Conservation (phyloP, 2,329 filamentous ascomycete genomes). For the Microcyclosporella mali region DNA sequence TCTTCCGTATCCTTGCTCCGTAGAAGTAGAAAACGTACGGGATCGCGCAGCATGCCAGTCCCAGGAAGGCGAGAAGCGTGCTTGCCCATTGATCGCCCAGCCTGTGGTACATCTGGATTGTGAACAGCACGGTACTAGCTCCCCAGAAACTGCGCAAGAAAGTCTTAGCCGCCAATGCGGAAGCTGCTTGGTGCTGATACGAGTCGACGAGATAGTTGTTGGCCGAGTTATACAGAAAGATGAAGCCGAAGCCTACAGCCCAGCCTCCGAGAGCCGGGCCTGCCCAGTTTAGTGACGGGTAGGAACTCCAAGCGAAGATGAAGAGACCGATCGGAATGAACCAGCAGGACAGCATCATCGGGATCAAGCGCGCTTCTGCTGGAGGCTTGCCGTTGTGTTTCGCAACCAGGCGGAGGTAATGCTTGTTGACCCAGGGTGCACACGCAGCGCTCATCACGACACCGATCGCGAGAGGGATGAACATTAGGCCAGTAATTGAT, state of each 20-base stretch:
- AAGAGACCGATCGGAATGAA: conserved; percentile 62
- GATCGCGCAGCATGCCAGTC: conserved; percentile 31
- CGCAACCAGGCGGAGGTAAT: conserved; percentile 61
- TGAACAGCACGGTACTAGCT: conserved; percentile 20
- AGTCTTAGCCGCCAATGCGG: conserved; percentile 35
- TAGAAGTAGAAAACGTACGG: conserved; percentile 70
- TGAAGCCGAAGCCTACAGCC: conserved; percentile 30
- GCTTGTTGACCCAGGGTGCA: conserved; percentile 66
- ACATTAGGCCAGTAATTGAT: conserved; percentile 70
- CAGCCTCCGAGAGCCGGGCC: conserved; percentile 48
- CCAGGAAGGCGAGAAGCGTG: conserved; percentile 39
- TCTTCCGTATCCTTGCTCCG: conserved; percentile 62
- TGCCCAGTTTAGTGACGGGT: conserved; percentile 59
- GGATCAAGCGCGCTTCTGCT: conserved; percentile 70
- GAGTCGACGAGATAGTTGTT: conserved; percentile 54
- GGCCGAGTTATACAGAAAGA: conserved; percentile 29
- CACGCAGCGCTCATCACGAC: conserved; percentile 24
- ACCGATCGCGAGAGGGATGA: conserved; percentile 27
- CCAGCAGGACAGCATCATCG: conserved; percentile 53
- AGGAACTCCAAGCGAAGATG: conserved; percentile 65
- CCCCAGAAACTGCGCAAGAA: conserved; percentile 18
- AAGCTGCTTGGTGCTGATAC: conserved; percentile 62
- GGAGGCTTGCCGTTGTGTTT: conserved; percentile 67
- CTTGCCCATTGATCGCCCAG: conserved; percentile 45
- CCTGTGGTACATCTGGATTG: conserved; percentile 35